Percentiles rank a stretch among this genome's conserved stretches.
These are phyloP conservation scores for Canariomyces notabilis DNA, from an alignment of 2,329 filamentous ascomycete genomes.

Conservation along the genomic window DNA sequence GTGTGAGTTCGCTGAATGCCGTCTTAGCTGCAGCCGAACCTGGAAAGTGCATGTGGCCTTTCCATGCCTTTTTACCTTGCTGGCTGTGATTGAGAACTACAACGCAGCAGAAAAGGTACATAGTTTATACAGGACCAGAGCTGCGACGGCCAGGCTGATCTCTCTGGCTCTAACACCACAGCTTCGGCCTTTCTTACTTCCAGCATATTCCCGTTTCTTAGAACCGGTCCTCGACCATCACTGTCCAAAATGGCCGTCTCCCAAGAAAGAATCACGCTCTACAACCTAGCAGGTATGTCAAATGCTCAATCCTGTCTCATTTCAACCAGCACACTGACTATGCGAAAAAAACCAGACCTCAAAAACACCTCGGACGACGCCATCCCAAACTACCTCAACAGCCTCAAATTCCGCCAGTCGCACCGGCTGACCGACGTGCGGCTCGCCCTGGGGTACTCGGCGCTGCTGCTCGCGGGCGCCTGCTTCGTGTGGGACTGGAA, in stretches of 20 bases:
- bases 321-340: too few relatives aligned
- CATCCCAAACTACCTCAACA: slow-evolving; percentile 87
- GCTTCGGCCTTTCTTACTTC: background rate
- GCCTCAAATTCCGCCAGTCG: slow-evolving; percentile 76
- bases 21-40: slow-evolving; percentile 8
- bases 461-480: slow-evolving; percentile 72
- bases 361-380: slow-evolving; percentile 97
- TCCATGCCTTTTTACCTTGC: too few relatives aligned
- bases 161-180: background rate
- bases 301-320: too few relatives aligned
- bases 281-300: slow-evolving; percentile 63
- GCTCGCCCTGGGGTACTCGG: slow-evolving; percentile 74
- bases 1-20: too few relatives aligned
- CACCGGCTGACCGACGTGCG: slow-evolving; percentile 78
- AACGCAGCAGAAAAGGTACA: too few relatives aligned
- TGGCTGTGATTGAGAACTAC: background rate
- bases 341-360: too few relatives aligned
- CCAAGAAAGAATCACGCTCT: slow-evolving; percentile 57
- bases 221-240: background rate
- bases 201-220: background rate
- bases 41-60: slow-evolving; percentile 23
- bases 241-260: slow-evolving; percentile 35
- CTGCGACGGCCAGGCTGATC: background rate
- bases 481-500: slow-evolving; percentile 92
- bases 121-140: too few relatives aligned